phyloP scores from a whole-genome alignment of 805 yeast species.

The Hanseniaspora occidentalis region DNA sequence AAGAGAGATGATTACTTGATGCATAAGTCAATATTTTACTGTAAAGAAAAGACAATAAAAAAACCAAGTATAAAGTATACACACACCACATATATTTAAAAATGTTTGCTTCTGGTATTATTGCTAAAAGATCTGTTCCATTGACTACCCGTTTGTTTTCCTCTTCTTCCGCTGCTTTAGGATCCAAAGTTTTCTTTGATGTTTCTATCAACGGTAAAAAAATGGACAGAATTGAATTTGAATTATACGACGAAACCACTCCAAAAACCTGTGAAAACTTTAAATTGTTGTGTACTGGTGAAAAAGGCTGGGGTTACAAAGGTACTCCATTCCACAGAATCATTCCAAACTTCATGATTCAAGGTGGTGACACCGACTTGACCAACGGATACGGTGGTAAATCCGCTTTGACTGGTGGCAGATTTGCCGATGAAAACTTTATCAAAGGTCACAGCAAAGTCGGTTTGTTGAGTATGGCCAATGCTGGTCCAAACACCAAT shows the following conservation, averaged over 20 bases:
- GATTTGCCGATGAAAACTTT: slow-evolving; percentile 52
- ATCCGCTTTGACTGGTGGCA: slow-evolving; percentile 59
- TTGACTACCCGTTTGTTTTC: slow-evolving; percentile 36
- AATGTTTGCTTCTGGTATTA: not conserved
- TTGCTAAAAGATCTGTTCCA: slow-evolving; percentile 8
- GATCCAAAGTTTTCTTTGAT: slow-evolving; percentile 51
- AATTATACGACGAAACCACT: slow-evolving; percentile 29
- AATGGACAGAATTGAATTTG: slow-evolving; percentile 31
- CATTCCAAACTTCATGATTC: slow-evolving; percentile 91
- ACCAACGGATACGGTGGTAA: slow-evolving; percentile 92
- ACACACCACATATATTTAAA: not conserved
- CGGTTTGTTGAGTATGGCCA: slow-evolving; percentile 84
- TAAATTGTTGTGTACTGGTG: slow-evolving; percentile 79
- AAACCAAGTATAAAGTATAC: not conserved
- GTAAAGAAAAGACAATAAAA: not conserved
- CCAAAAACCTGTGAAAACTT: slow-evolving; percentile 77
- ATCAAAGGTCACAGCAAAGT: slow-evolving; percentile 61
- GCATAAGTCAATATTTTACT: no score
- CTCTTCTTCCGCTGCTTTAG: slow-evolving; percentile 31
- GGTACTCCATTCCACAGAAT: slow-evolving; percentile 86
- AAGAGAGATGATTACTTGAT: no score
- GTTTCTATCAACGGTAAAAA: slow-evolving; percentile 68
- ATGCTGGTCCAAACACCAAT: slow-evolving; percentile 86
- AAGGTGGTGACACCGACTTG: slow-evolving; percentile 83
- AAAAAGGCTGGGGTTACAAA: slow-evolving; percentile 78